Evolutionary conservation across 2,329 filamentous ascomycete species (phyloP), one percentile per base, ranked within the genome.

Genomic region (Clonostachys byssicola): DNA sequence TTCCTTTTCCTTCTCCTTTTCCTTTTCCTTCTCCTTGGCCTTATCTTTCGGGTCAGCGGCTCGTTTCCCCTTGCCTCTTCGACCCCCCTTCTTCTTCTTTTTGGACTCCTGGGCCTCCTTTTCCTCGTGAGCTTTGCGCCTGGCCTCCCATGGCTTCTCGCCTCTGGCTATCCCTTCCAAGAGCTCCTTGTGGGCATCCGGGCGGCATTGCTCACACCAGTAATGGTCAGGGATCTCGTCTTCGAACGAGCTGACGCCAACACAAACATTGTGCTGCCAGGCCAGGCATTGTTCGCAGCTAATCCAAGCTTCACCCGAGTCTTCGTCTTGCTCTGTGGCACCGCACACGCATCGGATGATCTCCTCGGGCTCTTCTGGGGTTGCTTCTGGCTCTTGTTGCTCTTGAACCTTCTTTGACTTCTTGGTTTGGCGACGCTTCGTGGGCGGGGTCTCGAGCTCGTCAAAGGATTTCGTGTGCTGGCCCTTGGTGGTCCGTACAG

Each of bases 251-350:
- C 79, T 83, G 62, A 96, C 81, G 46, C 89, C 90, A 75, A 99
- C 89, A 64, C 94, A 99, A 53, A 95, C 86, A 60, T 96, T 96
- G 68, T 99, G 94, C 68, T 99, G 94, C 94, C 94, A 99, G 40
- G 87, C 92, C 43, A 83, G 83, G 67, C 94, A 99, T 42, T 81
- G 82, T 66, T 99, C 94, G 72, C 94, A 99, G 51, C 88, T 90
- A 59, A 99, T 96, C 91, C 95, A 97, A 45, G 91, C 85, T 57
- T 94, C 86, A 54, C 88, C 89, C 13, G 89, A 85, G 56, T 95
- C 89, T 56, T 92, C 89, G 50, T 92, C 88, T 55, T 91, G 87
- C 56, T 89, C 87, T 41, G 88, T 88, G 49, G 89, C 86, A 55
- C 94, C 92, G 62, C 92, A 99, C 44, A 96, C 88, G 66, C 92